These are phyloP conservation scores for Crataegus laevigata DNA, from an alignment of 306 rosid species.

Conservation along the genomic window DNA sequence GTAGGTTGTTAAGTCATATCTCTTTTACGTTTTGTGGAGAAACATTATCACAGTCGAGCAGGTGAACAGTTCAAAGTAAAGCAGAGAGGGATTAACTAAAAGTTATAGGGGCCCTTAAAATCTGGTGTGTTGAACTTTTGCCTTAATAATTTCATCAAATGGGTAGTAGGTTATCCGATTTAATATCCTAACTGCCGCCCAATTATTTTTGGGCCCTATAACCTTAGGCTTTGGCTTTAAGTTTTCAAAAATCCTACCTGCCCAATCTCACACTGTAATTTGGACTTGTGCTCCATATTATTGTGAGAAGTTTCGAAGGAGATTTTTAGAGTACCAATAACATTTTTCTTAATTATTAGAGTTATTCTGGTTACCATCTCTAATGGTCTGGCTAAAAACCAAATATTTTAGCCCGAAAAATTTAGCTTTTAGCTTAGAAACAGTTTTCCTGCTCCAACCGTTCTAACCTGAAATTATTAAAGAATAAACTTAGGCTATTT, in stretches of 20 bases:
- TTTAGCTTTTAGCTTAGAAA: too few relatives aligned
- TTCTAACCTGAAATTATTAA: too few relatives aligned
- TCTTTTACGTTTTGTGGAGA: not conserved
- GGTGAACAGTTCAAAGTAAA: constrained; percentile 16
- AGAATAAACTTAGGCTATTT: too few relatives aligned
- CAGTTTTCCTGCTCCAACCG: too few relatives aligned
- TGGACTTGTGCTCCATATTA: not conserved
- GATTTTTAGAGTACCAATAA: too few relatives aligned
- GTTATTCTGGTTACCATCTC: too few relatives aligned
- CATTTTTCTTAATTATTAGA: not conserved
- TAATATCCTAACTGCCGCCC: constrained; percentile 38
- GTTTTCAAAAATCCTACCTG: constrained; percentile 6
- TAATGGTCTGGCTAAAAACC: too few relatives aligned
- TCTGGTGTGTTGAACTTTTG: not conserved
- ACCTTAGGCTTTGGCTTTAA: not conserved
- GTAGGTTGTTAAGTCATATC: not conserved
- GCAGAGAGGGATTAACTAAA: not conserved
- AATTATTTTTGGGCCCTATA: constrained; percentile 9
- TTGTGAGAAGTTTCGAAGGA: too few relatives aligned
- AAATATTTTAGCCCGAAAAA: too few relatives aligned
- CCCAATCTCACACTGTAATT: constrained; percentile 1
- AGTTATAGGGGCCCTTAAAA: constrained; percentile 4
- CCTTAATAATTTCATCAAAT: not conserved
- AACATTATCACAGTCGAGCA: not conserved
- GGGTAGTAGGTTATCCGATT: constrained; percentile 52